A percentile compares a stretch with the other conserved stretches of the same genome.
phyloP scores from a whole-genome alignment of 2,329 filamentous ascomycete genomes.

The Dactylellina leptospora region DNA sequence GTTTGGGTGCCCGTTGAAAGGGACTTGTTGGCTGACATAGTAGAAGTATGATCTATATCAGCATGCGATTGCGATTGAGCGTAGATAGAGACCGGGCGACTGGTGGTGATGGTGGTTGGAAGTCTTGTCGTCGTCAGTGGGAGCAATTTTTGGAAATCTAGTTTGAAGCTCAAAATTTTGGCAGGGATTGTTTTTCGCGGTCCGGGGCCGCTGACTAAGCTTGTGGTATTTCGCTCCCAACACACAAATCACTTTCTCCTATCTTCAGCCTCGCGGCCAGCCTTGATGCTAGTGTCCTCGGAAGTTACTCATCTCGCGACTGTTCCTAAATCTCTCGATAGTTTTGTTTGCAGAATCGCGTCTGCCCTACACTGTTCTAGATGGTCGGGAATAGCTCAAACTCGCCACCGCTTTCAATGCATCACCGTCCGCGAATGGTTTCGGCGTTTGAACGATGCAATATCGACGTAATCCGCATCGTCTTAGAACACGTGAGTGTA shows the following conservation, averaged over 20 bases:
- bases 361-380: too few species aligned
- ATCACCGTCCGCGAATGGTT: too few species aligned
- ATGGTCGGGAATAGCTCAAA: too few species aligned
- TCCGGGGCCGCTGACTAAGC: constrained; percentile 18
- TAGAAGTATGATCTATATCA: too few species aligned
- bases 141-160: neutral
- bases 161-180: constrained; percentile 24
- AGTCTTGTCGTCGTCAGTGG: neutral
- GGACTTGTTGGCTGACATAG: constrained; percentile 32
- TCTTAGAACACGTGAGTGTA: too few species aligned
- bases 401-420: too few species aligned
- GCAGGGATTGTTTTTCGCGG: neutral
- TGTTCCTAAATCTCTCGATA: too few species aligned
- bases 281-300: too few species aligned
- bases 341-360: too few species aligned
- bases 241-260: neutral
- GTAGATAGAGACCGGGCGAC: neutral
- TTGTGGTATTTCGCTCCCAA: constrained; percentile 25
- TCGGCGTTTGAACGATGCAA: too few species aligned
- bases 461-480: too few species aligned
- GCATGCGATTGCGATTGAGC: constrained; percentile 16
- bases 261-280: neutral
- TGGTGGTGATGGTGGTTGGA: neutral
- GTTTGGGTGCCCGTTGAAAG: constrained; percentile 63
- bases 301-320: too few species aligned